phyloP scores from a whole-genome alignment of 176 grass and related monocot genomes.

The Avena atlantica region DNA sequence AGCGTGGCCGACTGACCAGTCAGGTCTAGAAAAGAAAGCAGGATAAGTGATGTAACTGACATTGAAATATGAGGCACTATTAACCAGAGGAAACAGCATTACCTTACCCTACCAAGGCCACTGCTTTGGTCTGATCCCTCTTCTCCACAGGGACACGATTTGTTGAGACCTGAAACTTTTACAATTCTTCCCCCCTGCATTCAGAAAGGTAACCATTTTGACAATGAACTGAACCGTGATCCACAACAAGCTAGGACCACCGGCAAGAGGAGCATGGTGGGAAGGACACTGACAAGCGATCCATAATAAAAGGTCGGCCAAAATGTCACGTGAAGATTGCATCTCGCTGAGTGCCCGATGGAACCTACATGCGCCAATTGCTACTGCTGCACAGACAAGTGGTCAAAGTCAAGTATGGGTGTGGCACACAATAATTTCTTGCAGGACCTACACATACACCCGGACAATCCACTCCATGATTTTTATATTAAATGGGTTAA shows the following conservation, averaged over 20 bases:
- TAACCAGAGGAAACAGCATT: constrained; percentile 22
- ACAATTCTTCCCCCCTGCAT: background rate
- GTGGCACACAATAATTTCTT: constrained; percentile 46
- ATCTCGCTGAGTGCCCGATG: constrained; percentile 35
- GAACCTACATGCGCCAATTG: constrained; percentile 32
- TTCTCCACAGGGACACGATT: background rate
- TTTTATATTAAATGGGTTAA: constrained; percentile 28
- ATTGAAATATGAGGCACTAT: constrained; percentile 5
- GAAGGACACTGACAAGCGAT: constrained; percentile 39
- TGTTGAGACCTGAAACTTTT: constrained; percentile 29
- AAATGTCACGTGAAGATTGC: constrained; percentile 38
- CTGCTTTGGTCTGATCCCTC: constrained; percentile 15
- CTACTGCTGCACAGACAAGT: constrained; percentile 38
- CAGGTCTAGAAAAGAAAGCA: constrained; percentile 27
- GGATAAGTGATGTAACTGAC: constrained; percentile 33
- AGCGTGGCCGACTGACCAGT: constrained; percentile 15
- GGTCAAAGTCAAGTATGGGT: constrained; percentile 43
- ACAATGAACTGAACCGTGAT: constrained; percentile 14
- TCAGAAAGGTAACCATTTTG: constrained; percentile 25
- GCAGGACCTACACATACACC: constrained; percentile 15
- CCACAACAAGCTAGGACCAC: constrained; percentile 41
- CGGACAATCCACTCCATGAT: constrained; percentile 32
- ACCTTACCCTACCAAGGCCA: background rate
- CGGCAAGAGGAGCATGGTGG: constrained; percentile 37
- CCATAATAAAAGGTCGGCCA: constrained; percentile 21